Percentiles rank a stretch among this genome's conserved stretches.
Evolutionary conservation across 2,329 filamentous ascomycete genomes (phyloP).

Genomic region (Penicillium palitans): DNA sequence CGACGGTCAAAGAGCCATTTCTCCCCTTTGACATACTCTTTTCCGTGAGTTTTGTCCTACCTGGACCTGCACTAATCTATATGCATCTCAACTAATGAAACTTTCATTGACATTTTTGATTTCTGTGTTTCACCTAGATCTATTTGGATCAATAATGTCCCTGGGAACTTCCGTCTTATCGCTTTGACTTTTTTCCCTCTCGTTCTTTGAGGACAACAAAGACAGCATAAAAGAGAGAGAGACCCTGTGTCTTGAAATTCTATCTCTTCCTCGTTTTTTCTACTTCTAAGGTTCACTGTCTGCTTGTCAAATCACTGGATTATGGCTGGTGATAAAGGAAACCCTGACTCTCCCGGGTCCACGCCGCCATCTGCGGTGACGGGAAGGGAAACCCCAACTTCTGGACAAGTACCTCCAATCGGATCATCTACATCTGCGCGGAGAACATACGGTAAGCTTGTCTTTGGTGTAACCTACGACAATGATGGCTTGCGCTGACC

Average conservation of each 20-base stretch:
- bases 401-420: constrained; percentile 10
- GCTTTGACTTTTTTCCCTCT: constrained; percentile 3
- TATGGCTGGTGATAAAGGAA: constrained; percentile 23
- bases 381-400: neutral
- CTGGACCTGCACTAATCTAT: constrained; percentile 12
- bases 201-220: constrained; percentile 8
- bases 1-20: constrained; percentile 12
- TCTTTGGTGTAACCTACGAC: constrained; percentile 20
- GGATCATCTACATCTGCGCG: constrained; percentile 19
- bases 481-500: constrained; percentile 1
- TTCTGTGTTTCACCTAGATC: constrained; percentile 8
- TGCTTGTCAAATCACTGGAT: neutral
- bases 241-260: neutral
- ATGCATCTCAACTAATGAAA: constrained; percentile 21
- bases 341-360: constrained; percentile 15
- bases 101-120: constrained; percentile 7
- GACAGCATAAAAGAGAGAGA: neutral
- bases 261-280: neutral
- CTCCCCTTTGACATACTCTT: constrained; percentile 2
- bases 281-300: neutral
- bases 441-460: constrained; percentile 35
- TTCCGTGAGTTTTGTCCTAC: constrained; percentile 19
- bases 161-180: neutral
- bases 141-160: constrained; percentile 17
- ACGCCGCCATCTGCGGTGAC: constrained; percentile 8